A percentile compares a stretch with the other conserved stretches of the same genome.
These are phyloP conservation scores for Zoysia japonica DNA, from an alignment of 176 grass and related monocot species.

Conservation along the genomic window DNA sequence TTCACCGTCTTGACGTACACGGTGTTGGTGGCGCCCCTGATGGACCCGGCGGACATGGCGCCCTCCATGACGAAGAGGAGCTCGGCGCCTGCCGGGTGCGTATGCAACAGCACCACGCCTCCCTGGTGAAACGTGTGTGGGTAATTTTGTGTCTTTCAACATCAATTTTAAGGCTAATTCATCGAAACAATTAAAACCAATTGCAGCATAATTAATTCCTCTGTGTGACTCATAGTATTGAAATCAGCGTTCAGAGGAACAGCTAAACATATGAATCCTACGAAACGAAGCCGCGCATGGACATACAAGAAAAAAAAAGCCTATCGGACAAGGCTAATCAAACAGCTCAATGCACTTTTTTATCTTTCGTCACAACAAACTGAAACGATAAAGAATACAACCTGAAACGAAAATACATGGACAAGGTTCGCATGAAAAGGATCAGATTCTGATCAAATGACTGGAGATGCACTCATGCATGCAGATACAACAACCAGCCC, in stretches of 20 bases:
- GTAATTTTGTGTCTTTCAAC: too few relatives aligned
- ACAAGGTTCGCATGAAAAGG: neutral
- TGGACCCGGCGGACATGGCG: conserved; percentile 31
- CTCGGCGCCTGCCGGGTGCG: conserved; percentile 57
- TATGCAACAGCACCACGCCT: conserved; percentile 62
- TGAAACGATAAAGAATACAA: neutral
- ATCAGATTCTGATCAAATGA: neutral
- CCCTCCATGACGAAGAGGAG: conserved; percentile 43
- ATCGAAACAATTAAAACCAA: too few relatives aligned
- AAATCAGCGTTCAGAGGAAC: too few relatives aligned
- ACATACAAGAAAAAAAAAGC: too few relatives aligned
- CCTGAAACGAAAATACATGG: conserved; percentile 4
- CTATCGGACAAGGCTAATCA: neutral
- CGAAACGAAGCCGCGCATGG: too few relatives aligned
- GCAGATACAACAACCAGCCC: neutral
- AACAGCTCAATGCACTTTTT: neutral
- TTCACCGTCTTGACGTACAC: conserved; percentile 37
- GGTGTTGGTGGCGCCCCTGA: conserved; percentile 28
- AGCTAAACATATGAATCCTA: too few relatives aligned
- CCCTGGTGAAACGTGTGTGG: conserved; percentile 26
- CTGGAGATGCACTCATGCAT: neutral
- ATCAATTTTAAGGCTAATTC: too few relatives aligned
- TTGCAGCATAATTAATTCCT: too few relatives aligned
- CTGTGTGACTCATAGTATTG: too few relatives aligned
- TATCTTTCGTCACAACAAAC: neutral